Evolutionary conservation across 345 rosid genomes (phyloP).

Genomic region (Rubroshorea leprosula): DNA sequence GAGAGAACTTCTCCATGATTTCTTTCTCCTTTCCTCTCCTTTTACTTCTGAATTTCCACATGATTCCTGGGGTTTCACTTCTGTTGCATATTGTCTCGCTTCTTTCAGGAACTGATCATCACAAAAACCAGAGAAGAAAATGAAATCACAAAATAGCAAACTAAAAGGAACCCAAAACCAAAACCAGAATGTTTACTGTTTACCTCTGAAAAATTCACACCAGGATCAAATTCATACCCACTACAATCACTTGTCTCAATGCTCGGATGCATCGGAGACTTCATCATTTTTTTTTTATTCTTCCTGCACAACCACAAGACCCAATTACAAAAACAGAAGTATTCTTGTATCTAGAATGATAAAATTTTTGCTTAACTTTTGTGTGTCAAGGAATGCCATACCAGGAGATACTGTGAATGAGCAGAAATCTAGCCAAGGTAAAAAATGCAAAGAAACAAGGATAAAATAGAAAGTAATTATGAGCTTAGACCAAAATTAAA

Average conservation of each 20-base stretch:
- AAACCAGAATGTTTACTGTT: slow-evolving; percentile 22
- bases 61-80: slow-evolving; percentile 23
- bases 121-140: neutral
- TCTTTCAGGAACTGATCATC: slow-evolving; percentile 48
- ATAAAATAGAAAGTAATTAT: slow-evolving; percentile 9
- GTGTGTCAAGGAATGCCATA: no score
- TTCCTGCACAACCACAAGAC: slow-evolving; percentile 1
- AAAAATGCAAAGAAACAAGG: slow-evolving; percentile 7
- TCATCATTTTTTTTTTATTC: slow-evolving; percentile 28
- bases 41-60: slow-evolving; percentile 27
- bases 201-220: slow-evolving; percentile 43
- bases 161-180: neutral
- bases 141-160: neutral
- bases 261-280: slow-evolving; percentile 17
- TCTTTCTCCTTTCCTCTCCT: slow-evolving; percentile 32
- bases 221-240: slow-evolving; percentile 39
- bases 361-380: slow-evolving; percentile 1
- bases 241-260: slow-evolving; percentile 33
- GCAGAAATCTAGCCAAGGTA: neutral
- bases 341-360: no score
- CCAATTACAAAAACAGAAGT: no score
- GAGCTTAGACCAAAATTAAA: slow-evolving; percentile 13
- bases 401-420: no score
- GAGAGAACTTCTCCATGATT: slow-evolving; percentile 43
- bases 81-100: slow-evolving; percentile 41